phyloP scores from a whole-genome alignment of 768 basidiomycete genomes.

The Paxillus rubicundulus region DNA sequence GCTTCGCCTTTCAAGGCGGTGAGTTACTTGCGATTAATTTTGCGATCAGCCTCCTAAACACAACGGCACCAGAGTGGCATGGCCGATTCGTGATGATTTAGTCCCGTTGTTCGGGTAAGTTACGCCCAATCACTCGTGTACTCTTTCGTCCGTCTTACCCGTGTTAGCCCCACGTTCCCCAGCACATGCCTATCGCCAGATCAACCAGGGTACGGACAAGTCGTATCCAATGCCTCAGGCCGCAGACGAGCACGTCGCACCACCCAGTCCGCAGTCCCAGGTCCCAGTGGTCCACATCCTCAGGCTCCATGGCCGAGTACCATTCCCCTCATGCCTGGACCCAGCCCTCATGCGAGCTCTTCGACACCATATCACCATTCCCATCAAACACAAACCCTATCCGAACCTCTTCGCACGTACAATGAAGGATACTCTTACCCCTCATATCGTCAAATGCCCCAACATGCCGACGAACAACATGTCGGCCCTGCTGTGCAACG shows the following conservation, averaged over 20 bases:
- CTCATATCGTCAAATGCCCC: conserved; percentile 25
- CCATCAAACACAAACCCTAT: conserved; percentile 22
- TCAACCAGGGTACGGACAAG: conserved; percentile 84
- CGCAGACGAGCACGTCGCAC: conserved; percentile 60
- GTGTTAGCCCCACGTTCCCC: conserved; percentile 74
- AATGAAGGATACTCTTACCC: conserved; percentile 29
- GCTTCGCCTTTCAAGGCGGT: conserved; percentile 77
- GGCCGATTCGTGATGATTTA: conserved; percentile 83
- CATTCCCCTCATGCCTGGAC: conserved; percentile 34
- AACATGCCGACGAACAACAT: conserved; percentile 17
- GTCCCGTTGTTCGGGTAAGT: conserved; percentile 84
- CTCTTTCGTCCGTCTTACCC: conserved; percentile 16
- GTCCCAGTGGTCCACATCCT: conserved; percentile 31
- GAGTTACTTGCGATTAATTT: conserved; percentile 28
- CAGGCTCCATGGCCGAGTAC: conserved; percentile 49
- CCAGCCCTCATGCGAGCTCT: conserved; percentile 17
- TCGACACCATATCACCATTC: conserved; percentile 22
- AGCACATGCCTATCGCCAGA: conserved; percentile 81
- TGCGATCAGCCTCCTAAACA: conserved; percentile 10
- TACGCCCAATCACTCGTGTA: background rate
- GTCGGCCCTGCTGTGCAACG: conserved; percentile 32
- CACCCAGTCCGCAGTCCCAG: conserved; percentile 38
- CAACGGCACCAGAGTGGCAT: conserved; percentile 63
- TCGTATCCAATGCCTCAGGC: conserved; percentile 59
- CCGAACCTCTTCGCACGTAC: conserved; percentile 25